Evolutionary conservation across 352 stramenopile genomes (phyloP).

Genomic region (Blastocystis sp.): DNA sequence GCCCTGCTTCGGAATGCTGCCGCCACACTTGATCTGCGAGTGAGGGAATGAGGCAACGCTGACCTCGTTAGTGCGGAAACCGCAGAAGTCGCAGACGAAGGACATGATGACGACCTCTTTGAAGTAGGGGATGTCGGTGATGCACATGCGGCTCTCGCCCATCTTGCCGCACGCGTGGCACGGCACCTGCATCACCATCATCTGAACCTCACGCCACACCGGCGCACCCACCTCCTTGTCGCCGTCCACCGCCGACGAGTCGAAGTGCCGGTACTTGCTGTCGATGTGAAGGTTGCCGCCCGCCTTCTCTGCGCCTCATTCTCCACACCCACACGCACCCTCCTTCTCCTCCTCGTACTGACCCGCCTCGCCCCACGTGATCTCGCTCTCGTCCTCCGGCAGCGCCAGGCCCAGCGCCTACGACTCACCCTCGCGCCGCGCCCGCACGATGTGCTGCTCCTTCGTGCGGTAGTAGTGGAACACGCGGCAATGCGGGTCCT

Average conservation of each 20-base stretch:
- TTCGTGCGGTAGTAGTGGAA: constrained; percentile 78
- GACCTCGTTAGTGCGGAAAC: constrained; percentile 83
- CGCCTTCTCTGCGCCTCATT: constrained; percentile 36
- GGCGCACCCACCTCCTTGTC: constrained; percentile 61
- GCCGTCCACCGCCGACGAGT: constrained; percentile 22
- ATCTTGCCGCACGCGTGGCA: constrained; percentile 79
- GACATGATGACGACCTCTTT: constrained; percentile 88
- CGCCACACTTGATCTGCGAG: constrained; percentile 82
- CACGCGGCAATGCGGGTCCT: constrained; percentile 78
- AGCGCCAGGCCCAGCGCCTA: constrained; percentile 30
- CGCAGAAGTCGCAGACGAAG: constrained; percentile 84
- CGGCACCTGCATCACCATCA: constrained; percentile 79
- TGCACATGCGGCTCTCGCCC: constrained; percentile 81
- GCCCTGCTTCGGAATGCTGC: constrained; percentile 80
- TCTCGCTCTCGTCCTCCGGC: constrained; percentile 27
- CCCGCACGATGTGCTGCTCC: constrained; percentile 73
- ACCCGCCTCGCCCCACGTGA: constrained; percentile 64
- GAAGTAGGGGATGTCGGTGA: constrained; percentile 89
- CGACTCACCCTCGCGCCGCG: constrained; percentile 75
- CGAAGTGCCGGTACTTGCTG: constrained; percentile 64
- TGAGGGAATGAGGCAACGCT: neutral
- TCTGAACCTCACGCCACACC: constrained; percentile 72
- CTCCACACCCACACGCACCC: constrained; percentile 1
- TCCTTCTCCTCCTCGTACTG: constrained; percentile 25
- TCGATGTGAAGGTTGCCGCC: constrained; percentile 64